These are phyloP conservation scores for Teratosphaeriaceae sp. DNA, from an alignment of 2,329 filamentous ascomycete genomes.

Conservation along the genomic window DNA sequence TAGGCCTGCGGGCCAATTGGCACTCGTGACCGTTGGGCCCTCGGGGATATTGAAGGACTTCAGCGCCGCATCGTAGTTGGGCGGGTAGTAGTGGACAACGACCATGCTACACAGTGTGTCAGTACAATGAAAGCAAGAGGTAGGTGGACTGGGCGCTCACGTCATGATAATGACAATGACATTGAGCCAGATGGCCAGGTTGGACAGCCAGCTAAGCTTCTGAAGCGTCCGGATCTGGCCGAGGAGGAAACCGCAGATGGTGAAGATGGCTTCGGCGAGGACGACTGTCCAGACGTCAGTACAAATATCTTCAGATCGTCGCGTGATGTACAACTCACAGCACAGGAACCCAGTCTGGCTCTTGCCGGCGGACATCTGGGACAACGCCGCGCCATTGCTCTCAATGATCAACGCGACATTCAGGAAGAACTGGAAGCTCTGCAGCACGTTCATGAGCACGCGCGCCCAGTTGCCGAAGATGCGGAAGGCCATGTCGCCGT, in stretches of 20 bases:
- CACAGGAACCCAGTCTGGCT: conserved; percentile 33
- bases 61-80: conserved; percentile 36
- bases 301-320: no score
- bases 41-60: conserved; percentile 23
- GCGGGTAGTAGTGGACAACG: conserved; percentile 42
- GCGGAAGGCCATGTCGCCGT: conserved; percentile 34
- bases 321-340: no score
- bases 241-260: conserved; percentile 45
- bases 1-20: conserved; percentile 33
- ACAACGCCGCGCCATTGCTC: conserved; percentile 48
- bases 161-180: conserved; percentile 49
- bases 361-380: conserved; percentile 38
- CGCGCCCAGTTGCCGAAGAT: conserved; percentile 33
- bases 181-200: conserved; percentile 51
- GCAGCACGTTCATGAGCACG: conserved; percentile 33
- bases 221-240: conserved; percentile 52
- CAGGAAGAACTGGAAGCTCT: conserved; percentile 40
- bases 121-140: no score
- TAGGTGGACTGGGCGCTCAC: no score
- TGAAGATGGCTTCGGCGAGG: conserved; percentile 47
- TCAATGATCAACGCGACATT: conserved; percentile 49
- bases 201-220: conserved; percentile 50
- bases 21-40: conserved; percentile 31
- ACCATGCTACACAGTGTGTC: conserved; percentile 53
- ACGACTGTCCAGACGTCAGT: conserved; percentile 25